Evolutionary conservation across 1,139 yeast genomes (phyloP).

Genomic region (Debaryomycetaceae sp.): DNA sequence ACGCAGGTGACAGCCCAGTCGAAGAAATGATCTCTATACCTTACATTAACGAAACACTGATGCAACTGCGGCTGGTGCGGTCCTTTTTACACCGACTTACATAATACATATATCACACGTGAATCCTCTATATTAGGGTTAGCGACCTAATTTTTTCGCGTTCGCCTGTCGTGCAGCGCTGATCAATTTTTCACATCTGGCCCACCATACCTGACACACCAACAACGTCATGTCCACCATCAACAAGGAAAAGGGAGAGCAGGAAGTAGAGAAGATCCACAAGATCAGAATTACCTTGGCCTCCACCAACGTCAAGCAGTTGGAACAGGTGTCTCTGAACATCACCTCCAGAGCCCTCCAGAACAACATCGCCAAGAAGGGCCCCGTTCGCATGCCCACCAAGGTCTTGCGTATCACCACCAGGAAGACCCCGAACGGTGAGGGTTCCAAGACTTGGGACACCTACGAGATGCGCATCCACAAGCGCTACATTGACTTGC

Average conservation of each 20-base stretch:
- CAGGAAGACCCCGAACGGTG: constrained; percentile 99
- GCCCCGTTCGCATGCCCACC: constrained; percentile 99
- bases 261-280: constrained; percentile 70
- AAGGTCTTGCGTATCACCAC: constrained; percentile 97
- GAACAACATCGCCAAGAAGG: constrained; percentile 80
- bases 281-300: constrained; percentile 99
- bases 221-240: constrained; percentile 43
- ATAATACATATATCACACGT: too few relatives aligned
- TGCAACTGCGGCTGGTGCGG: too few relatives aligned
- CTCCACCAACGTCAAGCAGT: constrained; percentile 97
- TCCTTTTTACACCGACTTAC: too few relatives aligned
- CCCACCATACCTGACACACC: constrained; percentile 10
- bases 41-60: too few relatives aligned
- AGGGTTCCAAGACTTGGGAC: constrained; percentile 99
- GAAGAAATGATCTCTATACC: too few relatives aligned
- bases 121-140: too few relatives aligned
- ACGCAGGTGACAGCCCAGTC: too few relatives aligned
- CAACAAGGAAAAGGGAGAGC: constrained; percentile 78
- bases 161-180: constrained; percentile 2
- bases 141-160: constrained; percentile 1
- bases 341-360: constrained; percentile 82
- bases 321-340: constrained; percentile 86
- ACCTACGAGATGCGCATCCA: constrained; percentile 99
- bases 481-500: constrained; percentile 98
- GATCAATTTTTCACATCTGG: constrained; percentile 4